Evolutionary conservation across 2,329 filamentous ascomycete genomes (phyloP).

Genomic region (Berkeleyomyces rouxiae): DNA sequence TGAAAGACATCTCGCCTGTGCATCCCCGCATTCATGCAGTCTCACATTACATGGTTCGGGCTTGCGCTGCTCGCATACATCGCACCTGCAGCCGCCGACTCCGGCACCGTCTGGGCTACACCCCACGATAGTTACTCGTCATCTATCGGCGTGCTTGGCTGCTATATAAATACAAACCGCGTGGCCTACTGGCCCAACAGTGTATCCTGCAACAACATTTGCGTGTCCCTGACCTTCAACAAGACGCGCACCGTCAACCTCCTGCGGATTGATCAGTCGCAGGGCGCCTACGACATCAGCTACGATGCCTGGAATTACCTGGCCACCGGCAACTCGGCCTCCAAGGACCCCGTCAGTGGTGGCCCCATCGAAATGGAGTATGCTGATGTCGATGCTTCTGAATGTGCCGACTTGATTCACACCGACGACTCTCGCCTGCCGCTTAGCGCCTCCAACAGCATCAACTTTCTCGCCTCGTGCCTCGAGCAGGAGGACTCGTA

Average conservation of each 20-base stretch:
- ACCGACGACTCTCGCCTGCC: constrained; percentile 33
- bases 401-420: constrained; percentile 34
- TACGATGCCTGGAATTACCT: constrained; percentile 48
- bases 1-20: not conserved
- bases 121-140: constrained; percentile 41
- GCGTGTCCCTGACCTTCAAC: constrained; percentile 34
- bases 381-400: constrained; percentile 29
- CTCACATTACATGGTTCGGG: not conserved
- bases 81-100: constrained; percentile 16
- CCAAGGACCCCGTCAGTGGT: constrained; percentile 28
- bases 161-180: constrained; percentile 43
- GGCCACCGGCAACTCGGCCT: constrained; percentile 31
- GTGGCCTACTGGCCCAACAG: constrained; percentile 42
- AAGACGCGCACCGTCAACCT: constrained; percentile 35
- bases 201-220: constrained; percentile 39
- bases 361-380: constrained; percentile 36
- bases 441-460: constrained; percentile 38
- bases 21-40: not conserved
- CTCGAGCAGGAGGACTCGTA: constrained; percentile 28
- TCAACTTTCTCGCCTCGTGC: constrained; percentile 35
- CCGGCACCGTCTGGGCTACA: constrained; percentile 26
- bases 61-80: constrained; percentile 8
- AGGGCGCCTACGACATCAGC: constrained; percentile 39
- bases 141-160: constrained; percentile 40
- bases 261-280: constrained; percentile 38